Evolutionary conservation across 2,329 filamentous ascomycete species (phyloP), one percentile per base, ranked within the genome.

Genomic region (Neofusicoccum umdonicola): DNA sequence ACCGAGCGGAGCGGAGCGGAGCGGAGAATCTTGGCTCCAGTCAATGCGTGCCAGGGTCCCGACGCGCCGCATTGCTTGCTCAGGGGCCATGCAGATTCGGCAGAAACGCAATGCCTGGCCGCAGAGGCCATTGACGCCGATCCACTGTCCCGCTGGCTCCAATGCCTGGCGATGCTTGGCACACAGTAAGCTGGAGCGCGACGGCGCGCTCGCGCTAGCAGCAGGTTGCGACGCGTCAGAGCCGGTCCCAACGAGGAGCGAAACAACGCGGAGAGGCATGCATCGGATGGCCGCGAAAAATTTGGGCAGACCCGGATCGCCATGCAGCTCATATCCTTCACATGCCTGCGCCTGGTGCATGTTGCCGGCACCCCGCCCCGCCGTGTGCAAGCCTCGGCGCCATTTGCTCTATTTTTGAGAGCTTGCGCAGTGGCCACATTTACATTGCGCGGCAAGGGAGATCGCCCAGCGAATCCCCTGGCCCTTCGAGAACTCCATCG

Each of bases 401-500:
- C 50, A 52, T 54, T 63, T 44, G 34, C 41, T 54, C 41, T 54
- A 63, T 45, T 54, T 63, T 56, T 56, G n/a, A 15, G 45, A 52
- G 61, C 61, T 52, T 54, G 50, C 50, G 51, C 50, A 54, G 27
- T 37, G 41, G 61, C 61, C 61, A 52, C 60, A 45, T 47, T 42
- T 42, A 51, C 34, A 45, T 45, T 60, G 44, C 56, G 56, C 56
- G 54, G 54, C 54, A 45, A 41, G 42, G 52, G 52, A 27, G 52
- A 56, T 45, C 56, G 19, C 22, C 39, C 8, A 34, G 27, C 56
- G 44, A 44, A 60, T 60, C 56, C 42, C 56, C 56, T 60, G 56
- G 42, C 19, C 27, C 56, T 60, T 60, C 56, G 41, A 60, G 56
- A 60, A 60, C 61, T 48, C 47, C 61, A 63, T 63, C 61, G 47